A percentile compares a stretch with the other conserved stretches of the same genome.
Conservation (phyloP, 1,284 basidiomycete genomes). For the Ceratobasidium sp. region DNA sequence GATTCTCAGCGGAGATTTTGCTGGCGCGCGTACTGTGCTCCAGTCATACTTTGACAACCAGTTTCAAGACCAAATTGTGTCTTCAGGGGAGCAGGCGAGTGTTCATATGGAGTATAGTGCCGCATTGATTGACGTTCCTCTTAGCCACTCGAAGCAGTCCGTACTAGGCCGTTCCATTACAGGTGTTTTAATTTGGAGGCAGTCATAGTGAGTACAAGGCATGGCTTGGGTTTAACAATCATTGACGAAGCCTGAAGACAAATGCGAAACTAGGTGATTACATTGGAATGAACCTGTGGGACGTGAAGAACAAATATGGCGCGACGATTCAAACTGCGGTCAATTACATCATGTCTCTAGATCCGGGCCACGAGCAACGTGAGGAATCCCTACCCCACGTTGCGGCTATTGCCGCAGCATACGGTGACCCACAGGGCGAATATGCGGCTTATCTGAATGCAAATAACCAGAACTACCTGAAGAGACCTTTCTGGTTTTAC, state of each 20-base stretch:
- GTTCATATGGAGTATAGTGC: no score
- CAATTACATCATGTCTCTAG: slow-evolving; percentile 44
- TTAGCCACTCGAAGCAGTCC: slow-evolving; percentile 54
- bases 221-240: slow-evolving; percentile 39
- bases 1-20: slow-evolving; percentile 44
- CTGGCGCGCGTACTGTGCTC: slow-evolving; percentile 41
- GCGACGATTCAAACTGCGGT: slow-evolving; percentile 45
- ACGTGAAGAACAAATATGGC: slow-evolving; percentile 40
- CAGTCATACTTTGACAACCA: slow-evolving; percentile 43
- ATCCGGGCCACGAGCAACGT: slow-evolving; percentile 47
- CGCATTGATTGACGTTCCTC: not conserved
- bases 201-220: slow-evolving; percentile 61
- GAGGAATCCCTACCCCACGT: slow-evolving; percentile 60
- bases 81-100: slow-evolving; percentile 42
- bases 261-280: slow-evolving; percentile 55
- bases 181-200: slow-evolving; percentile 69
- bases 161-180: slow-evolving; percentile 70
- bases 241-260: slow-evolving; percentile 38
- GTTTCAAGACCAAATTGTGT: slow-evolving; percentile 45
- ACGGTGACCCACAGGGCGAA: slow-evolving; percentile 62
- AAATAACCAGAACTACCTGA: slow-evolving; percentile 49
- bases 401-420: slow-evolving; percentile 59
- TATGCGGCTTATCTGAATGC: slow-evolving; percentile 57
- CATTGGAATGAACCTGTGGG: slow-evolving; percentile 45
- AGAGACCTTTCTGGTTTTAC: slow-evolving; percentile 60